Percentiles rank a stretch among this genome's conserved stretches.
Conservation (phyloP, 208 protist genomes). For the Balamuthia mandrillaris region DNA sequence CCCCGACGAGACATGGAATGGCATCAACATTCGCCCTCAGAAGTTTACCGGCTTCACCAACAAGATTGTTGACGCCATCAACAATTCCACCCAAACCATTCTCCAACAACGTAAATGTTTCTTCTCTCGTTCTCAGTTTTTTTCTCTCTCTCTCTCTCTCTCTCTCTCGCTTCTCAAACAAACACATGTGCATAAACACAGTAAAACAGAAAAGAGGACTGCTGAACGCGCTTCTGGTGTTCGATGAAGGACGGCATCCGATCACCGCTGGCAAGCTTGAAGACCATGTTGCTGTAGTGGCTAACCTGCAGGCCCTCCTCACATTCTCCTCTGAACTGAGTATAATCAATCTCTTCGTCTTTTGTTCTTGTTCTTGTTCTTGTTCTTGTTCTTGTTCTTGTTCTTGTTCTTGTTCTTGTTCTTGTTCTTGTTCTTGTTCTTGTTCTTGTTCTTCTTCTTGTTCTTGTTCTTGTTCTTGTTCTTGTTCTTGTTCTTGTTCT, state of each 20-base stretch:
- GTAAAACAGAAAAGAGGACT: constrained; percentile 12
- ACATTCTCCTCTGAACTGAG: not conserved
- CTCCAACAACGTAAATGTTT: not conserved
- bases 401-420: too few species aligned
- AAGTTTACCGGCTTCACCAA: constrained; percentile 13
- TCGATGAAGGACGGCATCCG: not conserved
- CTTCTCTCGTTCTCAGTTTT: too few species aligned
- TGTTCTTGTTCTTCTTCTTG: too few species aligned
- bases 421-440: too few species aligned
- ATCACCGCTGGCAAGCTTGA: not conserved
- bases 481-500: too few species aligned
- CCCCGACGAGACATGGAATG: not conserved
- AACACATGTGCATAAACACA: not conserved
- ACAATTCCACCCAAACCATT: not conserved
- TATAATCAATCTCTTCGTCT: not conserved
- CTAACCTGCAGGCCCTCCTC: not conserved
- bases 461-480: too few species aligned
- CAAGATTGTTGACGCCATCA: constrained; percentile 11
- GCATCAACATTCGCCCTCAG: not conserved
- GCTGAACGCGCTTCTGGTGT: not conserved
- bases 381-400: too few species aligned
- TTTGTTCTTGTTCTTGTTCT: too few species aligned
- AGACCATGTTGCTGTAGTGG: constrained; percentile 1
- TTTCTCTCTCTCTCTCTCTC: not conserved
- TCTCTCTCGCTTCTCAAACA: not conserved